Evolutionary conservation across 495 filamentous ascomycete species (phyloP).

Genomic region (Podospora australis): DNA sequence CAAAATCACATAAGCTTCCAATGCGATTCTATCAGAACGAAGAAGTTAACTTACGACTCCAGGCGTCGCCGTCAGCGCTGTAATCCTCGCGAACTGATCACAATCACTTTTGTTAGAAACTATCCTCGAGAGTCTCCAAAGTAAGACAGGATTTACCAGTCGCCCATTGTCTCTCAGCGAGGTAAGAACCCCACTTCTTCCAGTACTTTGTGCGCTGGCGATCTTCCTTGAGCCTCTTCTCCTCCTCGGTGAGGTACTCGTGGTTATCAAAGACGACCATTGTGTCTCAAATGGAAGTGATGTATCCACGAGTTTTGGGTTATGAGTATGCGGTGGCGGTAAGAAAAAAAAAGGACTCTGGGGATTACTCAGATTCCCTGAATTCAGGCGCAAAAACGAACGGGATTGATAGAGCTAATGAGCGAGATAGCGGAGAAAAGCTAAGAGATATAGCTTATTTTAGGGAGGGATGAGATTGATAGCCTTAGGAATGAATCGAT

Average conservation of each 20-base stretch:
- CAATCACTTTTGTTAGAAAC: too few relatives aligned
- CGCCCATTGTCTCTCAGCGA: slow-evolving; percentile 79
- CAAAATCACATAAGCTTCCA: slow-evolving; percentile 4
- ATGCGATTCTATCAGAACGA: background rate
- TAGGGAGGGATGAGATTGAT: too few relatives aligned
- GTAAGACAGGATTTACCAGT: slow-evolving; percentile 59
- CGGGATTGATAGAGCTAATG: too few relatives aligned
- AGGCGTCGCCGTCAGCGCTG: slow-evolving; percentile 77
- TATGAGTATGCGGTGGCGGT: background rate
- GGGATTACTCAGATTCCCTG: too few relatives aligned
- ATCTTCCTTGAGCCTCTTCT: slow-evolving; percentile 83
- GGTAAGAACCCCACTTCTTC: slow-evolving; percentile 90
- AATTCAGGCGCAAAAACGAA: too few relatives aligned
- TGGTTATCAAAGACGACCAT: slow-evolving; percentile 89
- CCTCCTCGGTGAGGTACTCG: slow-evolving; percentile 79
- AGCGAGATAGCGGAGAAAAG: too few relatives aligned
- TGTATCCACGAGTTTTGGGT: background rate
- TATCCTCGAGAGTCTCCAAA: too few relatives aligned
- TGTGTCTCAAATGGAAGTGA: background rate
- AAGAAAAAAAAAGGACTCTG: background rate
- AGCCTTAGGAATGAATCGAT: too few relatives aligned
- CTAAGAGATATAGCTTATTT: too few relatives aligned
- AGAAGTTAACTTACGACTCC: slow-evolving; percentile 67
- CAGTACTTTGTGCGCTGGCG: slow-evolving; percentile 73
- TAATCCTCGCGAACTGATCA: slow-evolving; percentile 97